These are phyloP conservation scores for Phytophthora meadii DNA, from an alignment of 352 stramenopile species.

Conservation along the genomic window DNA sequence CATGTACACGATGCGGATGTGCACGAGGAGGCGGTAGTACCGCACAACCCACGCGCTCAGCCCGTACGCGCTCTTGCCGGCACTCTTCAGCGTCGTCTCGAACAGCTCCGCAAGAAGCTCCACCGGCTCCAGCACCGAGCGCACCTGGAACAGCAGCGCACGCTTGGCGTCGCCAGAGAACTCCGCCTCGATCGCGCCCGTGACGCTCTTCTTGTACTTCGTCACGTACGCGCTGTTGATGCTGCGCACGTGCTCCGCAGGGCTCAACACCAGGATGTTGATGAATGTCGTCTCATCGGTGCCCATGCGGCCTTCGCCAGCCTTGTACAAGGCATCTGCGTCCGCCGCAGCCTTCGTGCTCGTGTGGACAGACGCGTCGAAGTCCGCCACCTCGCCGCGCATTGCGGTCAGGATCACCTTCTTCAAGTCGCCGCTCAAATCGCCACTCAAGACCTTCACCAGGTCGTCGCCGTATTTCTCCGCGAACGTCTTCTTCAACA, in stretches of 20 bases:
- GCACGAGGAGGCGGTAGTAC: slow-evolving; percentile 44
- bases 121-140: slow-evolving; percentile 39
- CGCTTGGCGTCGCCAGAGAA: slow-evolving; percentile 51
- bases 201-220: slow-evolving; percentile 63
- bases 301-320: slow-evolving; percentile 66
- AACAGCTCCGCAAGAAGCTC: slow-evolving; percentile 46
- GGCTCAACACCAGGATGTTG: slow-evolving; percentile 49
- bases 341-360: slow-evolving; percentile 52
- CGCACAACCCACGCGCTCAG: slow-evolving; percentile 35
- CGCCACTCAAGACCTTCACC: slow-evolving; percentile 46
- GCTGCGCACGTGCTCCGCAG: slow-evolving; percentile 51
- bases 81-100: slow-evolving; percentile 49
- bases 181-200: slow-evolving; percentile 58
- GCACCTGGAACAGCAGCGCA: slow-evolving; percentile 45
- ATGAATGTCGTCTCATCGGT: slow-evolving; percentile 68
- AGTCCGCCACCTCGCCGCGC: slow-evolving; percentile 36
- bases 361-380: slow-evolving; percentile 65
- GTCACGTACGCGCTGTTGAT: slow-evolving; percentile 56
- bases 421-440: slow-evolving; percentile 66
- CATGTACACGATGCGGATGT: slow-evolving; percentile 52
- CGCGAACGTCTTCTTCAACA: slow-evolving; percentile 80
- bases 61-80: slow-evolving; percentile 32
- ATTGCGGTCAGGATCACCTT: slow-evolving; percentile 67
- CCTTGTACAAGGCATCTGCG: slow-evolving; percentile 65
- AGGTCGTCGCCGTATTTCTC: slow-evolving; percentile 64